Evolutionary conservation across 768 basidiomycete species (phyloP), one percentile per base, ranked within the genome.

Genomic region (Leucogyrophana mollusca): DNA sequence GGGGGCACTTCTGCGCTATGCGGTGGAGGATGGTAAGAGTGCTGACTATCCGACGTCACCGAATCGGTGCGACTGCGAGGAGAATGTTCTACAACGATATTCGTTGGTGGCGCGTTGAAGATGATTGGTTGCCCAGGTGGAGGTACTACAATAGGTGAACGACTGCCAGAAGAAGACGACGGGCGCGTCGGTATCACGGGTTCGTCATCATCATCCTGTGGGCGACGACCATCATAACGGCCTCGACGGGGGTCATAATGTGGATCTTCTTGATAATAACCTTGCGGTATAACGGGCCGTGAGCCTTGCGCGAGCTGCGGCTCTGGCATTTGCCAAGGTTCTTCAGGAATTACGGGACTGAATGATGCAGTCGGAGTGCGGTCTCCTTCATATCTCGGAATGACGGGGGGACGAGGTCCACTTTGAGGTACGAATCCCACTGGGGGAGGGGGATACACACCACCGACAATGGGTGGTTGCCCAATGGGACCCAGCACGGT

Each of bases 261-360:
- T 34, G 40, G 47, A 3, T 42, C 46, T 1, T 33, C 50, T 22
- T 47, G 55, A 9, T 51, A 50, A 3, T 35, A 41, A n/a, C 67
- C 72, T 20, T 56, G 60, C 7, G 74, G 73, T 43, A 76, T 62
- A 17, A 75, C 69, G 8, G 67, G 67, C 11, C 52, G 24, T 44
- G 57, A 46, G 22, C 36, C 40, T 18, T 47, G 47, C 35, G 37
- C 42, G 24, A 56, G 50, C 22, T 34, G 38, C 33, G 59, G 59
- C 13, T 60, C 57, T 37, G 66, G 66, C 61, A 65, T 51, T 3
- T 24, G 52, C 11, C 50, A 49, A 4, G 52, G 58, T 0, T 45
- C 45, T 22, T 51, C 47, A 25, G 64, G 64, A 40, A 67, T 63
- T 18, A 65, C 64, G 3, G 64, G 66, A 3, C 40, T 40, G 6